These are phyloP conservation scores for Leccinum imitatum DNA, from an alignment of 768 basidiomycete species.

Conservation along the genomic window DNA sequence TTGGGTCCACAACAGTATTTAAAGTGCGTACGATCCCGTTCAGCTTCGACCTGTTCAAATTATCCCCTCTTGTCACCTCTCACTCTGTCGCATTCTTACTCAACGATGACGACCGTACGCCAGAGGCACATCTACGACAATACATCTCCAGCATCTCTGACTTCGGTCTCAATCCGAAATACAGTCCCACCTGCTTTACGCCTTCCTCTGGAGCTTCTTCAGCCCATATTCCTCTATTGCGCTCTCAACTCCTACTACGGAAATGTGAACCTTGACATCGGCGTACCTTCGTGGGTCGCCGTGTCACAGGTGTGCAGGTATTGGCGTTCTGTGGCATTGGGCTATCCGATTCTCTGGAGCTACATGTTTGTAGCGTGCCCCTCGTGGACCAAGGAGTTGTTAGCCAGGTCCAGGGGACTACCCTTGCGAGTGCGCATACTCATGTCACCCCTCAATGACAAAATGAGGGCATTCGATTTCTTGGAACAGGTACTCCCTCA, in stretches of 20 bases:
- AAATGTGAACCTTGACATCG: not conserved
- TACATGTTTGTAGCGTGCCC: slow-evolving; percentile 1
- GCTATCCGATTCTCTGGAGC: not conserved
- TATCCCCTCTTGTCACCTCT: not conserved
- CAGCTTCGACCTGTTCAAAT: not conserved
- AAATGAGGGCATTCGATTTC: not conserved
- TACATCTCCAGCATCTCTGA: not conserved
- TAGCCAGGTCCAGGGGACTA: not conserved
- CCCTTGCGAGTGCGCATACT: not conserved
- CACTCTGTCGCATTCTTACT: not conserved
- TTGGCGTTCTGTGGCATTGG: slow-evolving; percentile 3
- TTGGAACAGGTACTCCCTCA: not conserved
- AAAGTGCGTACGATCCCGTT: not conserved
- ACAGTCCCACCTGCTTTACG: not conserved
- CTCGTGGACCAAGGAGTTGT: not conserved
- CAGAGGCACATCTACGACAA: not conserved
- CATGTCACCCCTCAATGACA: not conserved
- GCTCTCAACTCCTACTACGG: not conserved
- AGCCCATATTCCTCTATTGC: not conserved
- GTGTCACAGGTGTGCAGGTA: slow-evolving; percentile 1
- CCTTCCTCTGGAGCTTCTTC: slow-evolving; percentile 1
- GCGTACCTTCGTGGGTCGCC: not conserved
- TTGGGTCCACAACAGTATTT: not conserved
- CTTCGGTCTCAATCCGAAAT: not conserved
- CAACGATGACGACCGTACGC: not conserved